Evolutionary conservation across 2,329 filamentous ascomycete species (phyloP), one percentile per base, ranked within the genome.

Genomic region (Triangularia setosa): DNA sequence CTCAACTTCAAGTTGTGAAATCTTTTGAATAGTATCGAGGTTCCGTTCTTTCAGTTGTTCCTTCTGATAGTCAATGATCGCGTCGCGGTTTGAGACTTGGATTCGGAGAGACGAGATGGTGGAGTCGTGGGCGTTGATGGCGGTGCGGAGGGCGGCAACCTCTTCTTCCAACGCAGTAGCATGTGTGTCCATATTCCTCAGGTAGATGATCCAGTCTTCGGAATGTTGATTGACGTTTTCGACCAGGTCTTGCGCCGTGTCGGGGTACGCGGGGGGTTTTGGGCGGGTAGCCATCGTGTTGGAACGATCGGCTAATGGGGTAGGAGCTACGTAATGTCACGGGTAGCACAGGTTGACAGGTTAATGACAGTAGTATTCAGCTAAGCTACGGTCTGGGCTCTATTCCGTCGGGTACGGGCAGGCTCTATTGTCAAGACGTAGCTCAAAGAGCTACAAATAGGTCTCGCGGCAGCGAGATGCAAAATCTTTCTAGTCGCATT

Each of bases 1-100:
- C 30, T 28, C 27, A 28, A 28, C 27, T 28, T 28, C 27, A 28
- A 28, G 57, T 14, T 33, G 57, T 3, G 30, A 16, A 25, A 59
- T 59, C 57, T 44, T 59, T 16, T 59, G 14, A 14, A 23, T 23
- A 44, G 57, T 23, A 14, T 58, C 56, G 56, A 58, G 28, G 56
- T 58, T 58, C 56, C 56, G 56, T 58, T 59, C 57, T 12, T 59
- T 59, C 30, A 44, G 30, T 59, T 59, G 57, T 44, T 59, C 57
- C 57, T 59, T 59, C 57, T 59, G 18, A 27, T 59, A 59, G 33
- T 12, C 18, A 27, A 59, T 59, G 33, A 59, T 44, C 14, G 57
- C 57, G 21, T 59, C 33, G 57, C 57, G 16, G 3, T 44, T 59
- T 18, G 57, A 23, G 23, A 40, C 16, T 59, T 59, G 25, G 57